phyloP scores from a whole-genome alignment of 1,284 basidiomycete species.

The Cystobasidium pallidum region DNA sequence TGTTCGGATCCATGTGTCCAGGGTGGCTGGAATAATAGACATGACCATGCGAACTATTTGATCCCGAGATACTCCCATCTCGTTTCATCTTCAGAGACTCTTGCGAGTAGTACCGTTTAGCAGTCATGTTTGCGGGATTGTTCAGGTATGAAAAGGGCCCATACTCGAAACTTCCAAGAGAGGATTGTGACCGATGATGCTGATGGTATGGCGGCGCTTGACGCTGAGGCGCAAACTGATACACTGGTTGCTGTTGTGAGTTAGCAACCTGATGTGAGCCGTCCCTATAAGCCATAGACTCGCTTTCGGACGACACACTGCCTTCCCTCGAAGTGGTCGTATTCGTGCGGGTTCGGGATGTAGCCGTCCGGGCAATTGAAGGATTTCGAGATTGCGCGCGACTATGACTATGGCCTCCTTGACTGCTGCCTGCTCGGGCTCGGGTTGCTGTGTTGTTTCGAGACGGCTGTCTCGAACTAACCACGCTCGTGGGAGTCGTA shows the following conservation, averaged over 20 bases:
- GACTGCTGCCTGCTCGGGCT: slow-evolving; percentile 1
- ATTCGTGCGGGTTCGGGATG: neutral
- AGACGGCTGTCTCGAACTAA: neutral
- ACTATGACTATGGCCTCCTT: slow-evolving; percentile 9
- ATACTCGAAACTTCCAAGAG: slow-evolving; percentile 27
- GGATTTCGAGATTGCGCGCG: neutral
- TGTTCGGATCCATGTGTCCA: neutral
- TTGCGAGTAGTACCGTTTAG: slow-evolving; percentile 14
- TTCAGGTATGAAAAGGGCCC: slow-evolving; percentile 37
- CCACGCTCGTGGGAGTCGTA: neutral
- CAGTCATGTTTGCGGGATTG: slow-evolving; percentile 32
- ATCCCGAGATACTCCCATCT: slow-evolving; percentile 5
- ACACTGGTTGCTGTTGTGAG: neutral
- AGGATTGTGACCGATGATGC: neutral
- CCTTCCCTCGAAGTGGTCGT: slow-evolving; percentile 16
- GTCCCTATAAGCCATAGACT: slow-evolving; percentile 29
- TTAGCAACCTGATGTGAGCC: neutral
- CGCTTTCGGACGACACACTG: slow-evolving; percentile 22
- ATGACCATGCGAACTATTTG: neutral
- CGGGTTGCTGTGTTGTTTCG: neutral
- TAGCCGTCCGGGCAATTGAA: neutral
- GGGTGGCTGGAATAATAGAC: neutral
- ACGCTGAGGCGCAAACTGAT: neutral
- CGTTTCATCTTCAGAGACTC: slow-evolving; percentile 9
- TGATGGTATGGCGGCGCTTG: neutral